Evolutionary conservation across 2,329 filamentous ascomycete species (phyloP).

Genomic region (Botrytis fragariae): DNA sequence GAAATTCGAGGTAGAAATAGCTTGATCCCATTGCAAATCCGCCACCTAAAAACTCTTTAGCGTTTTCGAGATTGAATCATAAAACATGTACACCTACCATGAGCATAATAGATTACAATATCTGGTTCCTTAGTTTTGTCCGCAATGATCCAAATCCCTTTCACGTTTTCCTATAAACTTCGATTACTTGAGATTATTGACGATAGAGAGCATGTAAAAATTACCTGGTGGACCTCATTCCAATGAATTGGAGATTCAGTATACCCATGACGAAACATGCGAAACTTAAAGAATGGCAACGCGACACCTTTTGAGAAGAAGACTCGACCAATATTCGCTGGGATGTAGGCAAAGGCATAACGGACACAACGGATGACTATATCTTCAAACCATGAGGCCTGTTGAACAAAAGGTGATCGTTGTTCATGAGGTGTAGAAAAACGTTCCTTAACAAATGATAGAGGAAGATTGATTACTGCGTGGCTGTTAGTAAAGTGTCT

Average conservation of each 20-base stretch:
- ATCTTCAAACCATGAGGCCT: conserved; percentile 73
- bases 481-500: conserved; percentile 20
- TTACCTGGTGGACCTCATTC: conserved; percentile 55
- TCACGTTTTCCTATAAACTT: conserved; percentile 46
- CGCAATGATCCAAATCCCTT: conserved; percentile 68
- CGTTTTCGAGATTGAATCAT: neutral
- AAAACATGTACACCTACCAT: conserved; percentile 52
- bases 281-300: conserved; percentile 70
- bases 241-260: conserved; percentile 61
- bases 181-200: neutral
- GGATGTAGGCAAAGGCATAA: conserved; percentile 72
- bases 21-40: conserved; percentile 80
- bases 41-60: conserved; percentile 53
- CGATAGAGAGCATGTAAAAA: neutral
- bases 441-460: conserved; percentile 56
- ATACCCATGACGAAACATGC: conserved; percentile 71
- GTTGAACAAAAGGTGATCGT: conserved; percentile 62
- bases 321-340: conserved; percentile 65
- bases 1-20: conserved; percentile 83
- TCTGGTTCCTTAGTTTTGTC: conserved; percentile 63
- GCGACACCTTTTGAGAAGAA: conserved; percentile 76
- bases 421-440: conserved; percentile 47
- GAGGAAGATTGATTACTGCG: conserved; percentile 58
- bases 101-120: conserved; percentile 77
- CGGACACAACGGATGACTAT: conserved; percentile 73